Evolutionary conservation across 352 stramenopile genomes (phyloP).

Genomic region (Phytophthora parvispora): DNA sequence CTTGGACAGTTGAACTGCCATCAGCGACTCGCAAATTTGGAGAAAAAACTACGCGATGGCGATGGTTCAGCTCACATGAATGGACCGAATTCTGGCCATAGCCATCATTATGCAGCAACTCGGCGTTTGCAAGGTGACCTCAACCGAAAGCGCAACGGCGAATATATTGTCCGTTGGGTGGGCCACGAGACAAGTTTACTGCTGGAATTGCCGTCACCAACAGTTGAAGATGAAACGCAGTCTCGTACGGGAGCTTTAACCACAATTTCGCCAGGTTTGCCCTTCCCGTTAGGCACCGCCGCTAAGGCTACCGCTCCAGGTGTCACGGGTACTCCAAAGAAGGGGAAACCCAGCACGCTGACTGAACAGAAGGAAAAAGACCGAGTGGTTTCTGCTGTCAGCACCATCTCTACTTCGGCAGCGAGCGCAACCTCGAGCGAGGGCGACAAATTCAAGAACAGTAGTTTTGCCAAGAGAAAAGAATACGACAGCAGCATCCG

Average conservation of each 20-base stretch:
- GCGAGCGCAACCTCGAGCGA: conserved; percentile 3
- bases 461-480: conserved; percentile 74
- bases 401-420: conserved; percentile 6
- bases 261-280: conserved; percentile 19
- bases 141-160: conserved; percentile 83
- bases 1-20: conserved; percentile 86
- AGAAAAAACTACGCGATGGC: conserved; percentile 85
- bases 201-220: conserved; percentile 64
- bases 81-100: conserved; percentile 67
- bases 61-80: conserved; percentile 68
- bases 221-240: conserved; percentile 57
- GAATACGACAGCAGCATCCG: conserved; percentile 79
- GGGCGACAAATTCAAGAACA: conserved; percentile 72
- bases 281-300: conserved; percentile 23
- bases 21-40: conserved; percentile 83
- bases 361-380: conserved; percentile 74
- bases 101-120: conserved; percentile 84
- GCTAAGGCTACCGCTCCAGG: conserved; percentile 27
- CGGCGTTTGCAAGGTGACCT: conserved; percentile 80
- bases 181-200: conserved; percentile 87
- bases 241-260: conserved; percentile 28
- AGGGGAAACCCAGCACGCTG: conserved; percentile 56
- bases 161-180: conserved; percentile 88
- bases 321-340: conserved; percentile 66
- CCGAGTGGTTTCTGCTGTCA: conserved; percentile 13